Base-by-base conservation (phyloP, 345 rosid genomes). In the Eucalyptus pauciflora region DNA sequence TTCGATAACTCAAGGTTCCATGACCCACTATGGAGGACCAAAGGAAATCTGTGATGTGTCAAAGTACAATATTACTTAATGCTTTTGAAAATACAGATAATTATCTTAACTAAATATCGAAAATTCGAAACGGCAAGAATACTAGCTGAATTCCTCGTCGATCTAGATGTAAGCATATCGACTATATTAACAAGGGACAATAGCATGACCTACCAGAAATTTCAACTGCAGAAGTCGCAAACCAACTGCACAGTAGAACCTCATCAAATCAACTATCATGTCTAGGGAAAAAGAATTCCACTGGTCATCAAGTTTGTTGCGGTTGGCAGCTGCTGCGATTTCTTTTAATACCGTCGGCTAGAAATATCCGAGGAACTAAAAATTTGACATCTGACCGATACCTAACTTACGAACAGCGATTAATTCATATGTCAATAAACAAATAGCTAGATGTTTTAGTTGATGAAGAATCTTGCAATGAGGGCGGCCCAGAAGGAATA, bases 91-190 rank as follows among this genome's bases (percentile, higher is more conserved):
- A 18, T 37, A 71, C 46, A 37, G 4, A 71, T 20, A 27, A 71
- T 71, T 20, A 71, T 71, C 46, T 37, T 10, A 71, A 41, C 46
- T 20, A 18, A 71, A 71, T 71, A 20, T 71, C 8, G 18, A 37
- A 71, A 10, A 37, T 10, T 22, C 14, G 0, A 71, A 71, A 71
- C 2, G 8, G 83, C 25, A 71, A 33, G 46, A 71, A 71, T 20
- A 18, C 46, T 10, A 71, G 41, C 18, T 0, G 15, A 76, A 37
- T 1, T 22, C 27, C 46, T 37, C 0, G 29, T 18, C 1, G 9
- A 76, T 76, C 27, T 76, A 20, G 48, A 37, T 76, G 48, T 10
- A 20, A 41, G 8, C 48, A 37, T 76, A 76, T 76, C 5, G 41
- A 76, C 48, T 10, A 41, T 37, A 10, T 76, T 18, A 22, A 76